Evolutionary conservation across 1,139 yeast species (phyloP).

Genomic region (Hansenula anomala): DNA sequence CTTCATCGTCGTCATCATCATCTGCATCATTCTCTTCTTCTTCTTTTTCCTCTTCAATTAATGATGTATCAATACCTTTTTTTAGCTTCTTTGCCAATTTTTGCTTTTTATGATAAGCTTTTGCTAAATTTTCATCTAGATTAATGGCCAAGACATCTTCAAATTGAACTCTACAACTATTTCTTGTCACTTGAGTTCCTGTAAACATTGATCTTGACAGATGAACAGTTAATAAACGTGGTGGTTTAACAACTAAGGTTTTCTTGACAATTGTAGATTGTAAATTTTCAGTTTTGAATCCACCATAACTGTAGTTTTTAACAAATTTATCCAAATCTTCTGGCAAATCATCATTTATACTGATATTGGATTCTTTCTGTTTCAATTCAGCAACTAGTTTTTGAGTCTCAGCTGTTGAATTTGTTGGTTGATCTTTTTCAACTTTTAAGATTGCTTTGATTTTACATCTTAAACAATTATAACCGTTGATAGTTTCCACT

Average conservation of each 20-base stretch:
- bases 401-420: slow-evolving; percentile 19
- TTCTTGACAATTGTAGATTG: slow-evolving; percentile 65
- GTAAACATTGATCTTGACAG: slow-evolving; percentile 76
- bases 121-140: slow-evolving; percentile 43
- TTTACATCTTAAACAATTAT: slow-evolving; percentile 73
- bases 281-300: slow-evolving; percentile 40
- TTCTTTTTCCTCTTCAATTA: slow-evolving; percentile 14
- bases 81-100: slow-evolving; percentile 13
- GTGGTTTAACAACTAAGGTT: slow-evolving; percentile 59
- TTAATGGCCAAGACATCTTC: slow-evolving; percentile 52
- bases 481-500: slow-evolving; percentile 72
- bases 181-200: slow-evolving; percentile 68
- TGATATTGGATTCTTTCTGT: slow-evolving; percentile 31
- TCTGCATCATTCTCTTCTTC: slow-evolving; percentile 25
- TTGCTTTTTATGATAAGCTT: slow-evolving; percentile 34
- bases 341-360: slow-evolving; percentile 60
- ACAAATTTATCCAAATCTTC: slow-evolving; percentile 40
- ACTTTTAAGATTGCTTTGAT: slow-evolving; percentile 40
- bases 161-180: slow-evolving; percentile 68
- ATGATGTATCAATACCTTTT: neutral
- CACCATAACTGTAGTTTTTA: slow-evolving; percentile 38
- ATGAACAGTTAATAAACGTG: slow-evolving; percentile 69
- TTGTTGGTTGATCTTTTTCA: slow-evolving; percentile 19
- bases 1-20: slow-evolving; percentile 20
- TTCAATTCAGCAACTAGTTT: slow-evolving; percentile 26